These are phyloP conservation scores for Chaetomium olivaceum DNA, from an alignment of 2,329 filamentous ascomycete genomes.

Conservation along the genomic window DNA sequence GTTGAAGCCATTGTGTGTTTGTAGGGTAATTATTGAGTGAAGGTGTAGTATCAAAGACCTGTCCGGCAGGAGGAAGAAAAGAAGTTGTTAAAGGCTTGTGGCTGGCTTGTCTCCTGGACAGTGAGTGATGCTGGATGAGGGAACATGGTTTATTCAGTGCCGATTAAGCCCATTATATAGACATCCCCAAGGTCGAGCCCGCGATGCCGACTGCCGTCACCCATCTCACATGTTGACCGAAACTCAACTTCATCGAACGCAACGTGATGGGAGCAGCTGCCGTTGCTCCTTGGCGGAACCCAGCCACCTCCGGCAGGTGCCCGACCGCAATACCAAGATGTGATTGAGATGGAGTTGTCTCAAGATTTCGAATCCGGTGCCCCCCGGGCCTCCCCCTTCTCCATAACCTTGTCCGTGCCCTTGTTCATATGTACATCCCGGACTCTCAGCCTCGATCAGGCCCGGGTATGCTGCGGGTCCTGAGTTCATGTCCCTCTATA, in stretches of 20 bases:
- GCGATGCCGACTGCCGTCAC: background rate
- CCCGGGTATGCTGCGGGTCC: background rate
- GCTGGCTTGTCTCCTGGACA: conserved; percentile 16
- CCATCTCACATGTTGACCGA: background rate
- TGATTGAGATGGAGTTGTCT: conserved; percentile 5
- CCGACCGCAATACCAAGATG: background rate
- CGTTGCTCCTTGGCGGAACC: background rate
- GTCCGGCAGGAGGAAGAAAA: conserved; percentile 15
- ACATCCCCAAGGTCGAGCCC: background rate
- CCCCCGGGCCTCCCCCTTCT: background rate
- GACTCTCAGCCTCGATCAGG: background rate
- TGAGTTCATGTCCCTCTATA: background rate
- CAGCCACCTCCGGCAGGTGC: background rate
- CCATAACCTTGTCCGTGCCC: background rate
- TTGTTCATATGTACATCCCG: background rate
- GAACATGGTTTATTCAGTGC: background rate
- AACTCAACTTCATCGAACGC: background rate
- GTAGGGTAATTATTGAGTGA: background rate
- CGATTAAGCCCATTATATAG: conserved; percentile 8
- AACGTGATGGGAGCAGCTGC: background rate
- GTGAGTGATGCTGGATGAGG: conserved; percentile 1
- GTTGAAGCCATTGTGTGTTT: conserved; percentile 36
- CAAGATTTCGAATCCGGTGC: background rate
- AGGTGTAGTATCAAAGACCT: conserved; percentile 12
- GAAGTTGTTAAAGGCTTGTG: background rate